A percentile compares a stretch with the other conserved stretches of the same genome.
These are phyloP conservation scores for Vigna angularis DNA, from an alignment of 306 rosid species.

Conservation along the genomic window DNA sequence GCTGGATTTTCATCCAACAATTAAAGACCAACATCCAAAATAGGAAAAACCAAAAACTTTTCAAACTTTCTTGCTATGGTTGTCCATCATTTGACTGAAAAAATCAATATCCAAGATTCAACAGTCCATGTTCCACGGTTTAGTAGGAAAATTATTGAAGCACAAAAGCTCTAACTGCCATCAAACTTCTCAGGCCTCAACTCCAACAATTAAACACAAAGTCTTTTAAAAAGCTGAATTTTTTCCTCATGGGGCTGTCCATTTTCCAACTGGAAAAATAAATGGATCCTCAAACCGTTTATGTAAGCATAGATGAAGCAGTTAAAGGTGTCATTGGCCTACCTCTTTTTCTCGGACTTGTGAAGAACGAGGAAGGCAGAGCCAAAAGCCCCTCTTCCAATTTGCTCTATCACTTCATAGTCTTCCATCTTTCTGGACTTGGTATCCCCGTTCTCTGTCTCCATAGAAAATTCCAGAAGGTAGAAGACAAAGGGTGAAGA, in stretches of 20 bases:
- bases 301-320: constrained; percentile 33
- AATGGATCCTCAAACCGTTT: constrained; percentile 11
- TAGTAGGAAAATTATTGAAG: constrained; percentile 1
- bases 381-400: constrained; percentile 94
- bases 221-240: constrained; percentile 4
- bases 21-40: constrained; percentile 33
- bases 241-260: constrained; percentile 40
- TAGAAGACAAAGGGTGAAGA: constrained; percentile 46
- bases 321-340: constrained; percentile 19
- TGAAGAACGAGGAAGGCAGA: constrained; percentile 86
- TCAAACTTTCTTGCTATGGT: constrained; percentile 25
- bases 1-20: constrained; percentile 19
- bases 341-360: constrained; percentile 83
- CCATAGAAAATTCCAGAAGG: constrained; percentile 69
- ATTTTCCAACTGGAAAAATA: constrained; percentile 19
- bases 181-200: constrained; percentile 16
- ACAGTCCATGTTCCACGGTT: constrained; percentile 1
- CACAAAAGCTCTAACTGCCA: constrained; percentile 18
- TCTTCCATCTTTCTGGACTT: constrained; percentile 77
- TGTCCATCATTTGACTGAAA: constrained; percentile 35
- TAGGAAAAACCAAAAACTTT: not conserved
- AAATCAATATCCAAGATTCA: constrained; percentile 15
- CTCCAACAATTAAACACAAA: constrained; percentile 32
- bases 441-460: constrained; percentile 64
- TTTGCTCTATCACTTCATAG: constrained; percentile 91